Conservation (phyloP, 805 yeast species). For the Cyberlindnera bimundalis region DNA sequence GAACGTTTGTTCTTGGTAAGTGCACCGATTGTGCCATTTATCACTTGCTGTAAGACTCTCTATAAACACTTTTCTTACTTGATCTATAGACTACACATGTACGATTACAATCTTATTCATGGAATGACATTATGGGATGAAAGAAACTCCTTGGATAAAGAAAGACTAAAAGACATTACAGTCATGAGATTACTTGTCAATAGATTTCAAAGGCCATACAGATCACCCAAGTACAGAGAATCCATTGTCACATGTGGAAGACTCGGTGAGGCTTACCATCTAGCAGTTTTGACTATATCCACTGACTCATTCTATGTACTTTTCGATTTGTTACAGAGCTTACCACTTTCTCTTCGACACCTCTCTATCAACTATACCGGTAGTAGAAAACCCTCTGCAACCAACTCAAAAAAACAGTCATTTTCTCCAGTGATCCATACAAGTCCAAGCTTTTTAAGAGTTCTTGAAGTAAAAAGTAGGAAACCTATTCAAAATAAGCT, state of each 20-base stretch:
- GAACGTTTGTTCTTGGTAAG: slow-evolving; percentile 4
- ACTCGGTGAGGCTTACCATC: background rate
- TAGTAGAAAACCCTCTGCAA: background rate
- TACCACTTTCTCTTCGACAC: background rate
- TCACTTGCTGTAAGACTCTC: slow-evolving; percentile 11
- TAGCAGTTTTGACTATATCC: background rate
- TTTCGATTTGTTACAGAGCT: background rate
- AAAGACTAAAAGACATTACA: background rate
- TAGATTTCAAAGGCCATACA: background rate
- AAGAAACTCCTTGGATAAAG: background rate
- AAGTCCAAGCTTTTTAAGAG: background rate
- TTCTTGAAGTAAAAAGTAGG: background rate
- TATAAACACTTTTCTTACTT: slow-evolving; percentile 11
- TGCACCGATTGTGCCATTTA: slow-evolving; percentile 15
- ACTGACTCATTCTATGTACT: background rate
- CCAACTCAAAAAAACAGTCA: too few relatives aligned
- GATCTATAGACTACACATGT: slow-evolving; percentile 6
- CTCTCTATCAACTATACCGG: background rate
- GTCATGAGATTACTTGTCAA: slow-evolving; percentile 1
- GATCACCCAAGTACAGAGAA: too few relatives aligned
- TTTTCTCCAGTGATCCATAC: background rate
- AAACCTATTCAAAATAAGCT: background rate
- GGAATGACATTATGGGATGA: background rate
- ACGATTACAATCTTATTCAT: background rate
- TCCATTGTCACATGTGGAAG: background rate